Evolutionary conservation across 2,329 filamentous ascomycete genomes (phyloP), one percentile per base, ranked within the genome.

Genomic region (Exophiala phaeomuriformis): DNA sequence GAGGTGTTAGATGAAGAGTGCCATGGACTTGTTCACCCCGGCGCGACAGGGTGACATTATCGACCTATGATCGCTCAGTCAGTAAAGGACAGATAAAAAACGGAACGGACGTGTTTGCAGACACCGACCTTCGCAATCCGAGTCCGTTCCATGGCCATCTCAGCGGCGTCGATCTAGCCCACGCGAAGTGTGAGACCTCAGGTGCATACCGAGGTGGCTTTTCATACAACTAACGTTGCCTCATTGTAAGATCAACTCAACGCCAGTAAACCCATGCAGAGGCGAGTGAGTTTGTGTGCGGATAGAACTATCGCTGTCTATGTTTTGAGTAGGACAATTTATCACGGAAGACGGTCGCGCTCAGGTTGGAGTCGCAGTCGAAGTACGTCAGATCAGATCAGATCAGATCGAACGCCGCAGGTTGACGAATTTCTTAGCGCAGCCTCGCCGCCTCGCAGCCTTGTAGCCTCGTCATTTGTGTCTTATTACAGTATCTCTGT

Each of bases 1-100:
- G 79, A 66, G 77, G 75, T 63, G 78, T 81, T 52, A 85, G 71
- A 64, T 82, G 79, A 50, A 85, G 72, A n/a, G 77, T 80, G 60
- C 82, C 81, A 57, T 75, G 72, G 60, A 79, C 75, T 57, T 76
- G 75, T 58, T 76, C 72, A 54, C 80, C 80, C 64, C 75, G 76
- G 54, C 78, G 75, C 63, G 77, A 75, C 52, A 83, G 72, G 61
- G 75, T 78, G 64, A 84, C 80, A 69, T 82, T 75, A 53, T 76
- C 73, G 63, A 76, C 74, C 74, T 77, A 54, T 46, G 36, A 31
- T 19, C 10, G 36, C 6, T 41, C 52, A 32, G 36, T 63, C 52
- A 63, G 53, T 51, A 35, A 12, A 6, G 28, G 41, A 10, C 8
- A 44, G 28, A 7, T 4, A 4, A 33, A 6, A 39, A 5, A 12